These are phyloP conservation scores for Fragilaria crotonensis DNA, from an alignment of 108 stramenopile genomes.

Conservation along the genomic window DNA sequence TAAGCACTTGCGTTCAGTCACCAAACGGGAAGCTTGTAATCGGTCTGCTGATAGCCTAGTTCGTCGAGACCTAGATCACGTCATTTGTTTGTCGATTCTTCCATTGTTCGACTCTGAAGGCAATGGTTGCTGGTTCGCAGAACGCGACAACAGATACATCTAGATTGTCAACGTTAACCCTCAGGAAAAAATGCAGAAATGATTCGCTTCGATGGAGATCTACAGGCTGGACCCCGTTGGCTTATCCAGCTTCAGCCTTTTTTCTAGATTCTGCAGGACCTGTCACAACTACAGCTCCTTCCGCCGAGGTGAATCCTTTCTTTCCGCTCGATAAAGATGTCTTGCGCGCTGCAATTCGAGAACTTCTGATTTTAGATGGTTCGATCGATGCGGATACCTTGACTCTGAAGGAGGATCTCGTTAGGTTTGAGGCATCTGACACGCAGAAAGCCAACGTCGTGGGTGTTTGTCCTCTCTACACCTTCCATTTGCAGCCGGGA, in stretches of 20 bases:
- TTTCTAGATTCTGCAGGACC: not conserved
- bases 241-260: slow-evolving; percentile 3
- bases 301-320: slow-evolving; percentile 19
- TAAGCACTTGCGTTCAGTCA: too few relatives aligned
- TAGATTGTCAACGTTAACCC: too few relatives aligned
- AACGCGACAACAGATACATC: too few relatives aligned
- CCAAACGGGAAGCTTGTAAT: too few relatives aligned
- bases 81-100: too few relatives aligned
- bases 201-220: slow-evolving; percentile 4
- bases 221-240: slow-evolving; percentile 5
- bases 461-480: not conserved
- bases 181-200: too few relatives aligned
- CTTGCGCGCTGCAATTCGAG: slow-evolving; percentile 27
- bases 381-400: slow-evolving; percentile 24
- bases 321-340: slow-evolving; percentile 43
- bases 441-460: not conserved
- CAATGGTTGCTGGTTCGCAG: too few relatives aligned
- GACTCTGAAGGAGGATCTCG: slow-evolving; percentile 5
- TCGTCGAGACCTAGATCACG: too few relatives aligned
- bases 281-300: slow-evolving; percentile 1
- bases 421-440: not conserved
- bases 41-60: too few relatives aligned
- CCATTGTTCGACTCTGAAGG: too few relatives aligned
- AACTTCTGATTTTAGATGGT: slow-evolving; percentile 34
- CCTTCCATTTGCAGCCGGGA: not conserved